A percentile compares a stretch with the other conserved stretches of the same genome.
Conservation (phyloP, 768 basidiomycete species). For the Tulasnella sp. region DNA sequence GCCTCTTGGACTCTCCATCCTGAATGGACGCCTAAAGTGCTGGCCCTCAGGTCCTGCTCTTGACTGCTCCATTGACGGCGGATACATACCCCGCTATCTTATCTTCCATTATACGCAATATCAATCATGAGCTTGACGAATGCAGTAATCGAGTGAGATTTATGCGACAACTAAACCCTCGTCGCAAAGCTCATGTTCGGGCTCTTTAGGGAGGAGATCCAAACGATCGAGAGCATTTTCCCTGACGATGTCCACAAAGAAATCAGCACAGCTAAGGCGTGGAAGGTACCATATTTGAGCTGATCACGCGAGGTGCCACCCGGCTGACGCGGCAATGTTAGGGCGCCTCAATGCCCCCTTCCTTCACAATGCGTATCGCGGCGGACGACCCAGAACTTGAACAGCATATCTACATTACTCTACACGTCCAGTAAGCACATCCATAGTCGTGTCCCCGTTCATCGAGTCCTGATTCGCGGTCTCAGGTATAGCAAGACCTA, state of each 20-base stretch:
- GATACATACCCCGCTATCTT: neutral
- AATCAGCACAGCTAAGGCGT: constrained; percentile 60
- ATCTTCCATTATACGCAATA: neutral
- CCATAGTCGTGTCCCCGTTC: neutral
- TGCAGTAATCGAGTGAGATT: constrained; percentile 7
- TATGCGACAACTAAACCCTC: neutral
- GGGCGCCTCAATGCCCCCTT: constrained; percentile 58
- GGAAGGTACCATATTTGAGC: constrained; percentile 47
- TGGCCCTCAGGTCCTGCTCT: neutral
- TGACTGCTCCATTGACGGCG: neutral
- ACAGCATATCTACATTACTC: constrained; percentile 47
- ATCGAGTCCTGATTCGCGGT: constrained; percentile 8
- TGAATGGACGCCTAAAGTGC: neutral
- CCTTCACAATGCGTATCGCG: constrained; percentile 62
- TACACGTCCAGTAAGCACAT: constrained; percentile 54
- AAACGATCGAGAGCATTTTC: constrained; percentile 69
- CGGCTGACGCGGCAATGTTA: constrained; percentile 22
- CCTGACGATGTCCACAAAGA: constrained; percentile 60
- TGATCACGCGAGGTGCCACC: neutral
- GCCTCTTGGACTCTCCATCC: neutral
- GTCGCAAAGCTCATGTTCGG: neutral
- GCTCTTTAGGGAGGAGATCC: constrained; percentile 52
- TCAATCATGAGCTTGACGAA: constrained; percentile 6
- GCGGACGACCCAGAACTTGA: constrained; percentile 51
- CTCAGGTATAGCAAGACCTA: constrained; percentile 6